Evolutionary conservation across 768 basidiomycete genomes (phyloP).

Genomic region (Panus rudis): DNA sequence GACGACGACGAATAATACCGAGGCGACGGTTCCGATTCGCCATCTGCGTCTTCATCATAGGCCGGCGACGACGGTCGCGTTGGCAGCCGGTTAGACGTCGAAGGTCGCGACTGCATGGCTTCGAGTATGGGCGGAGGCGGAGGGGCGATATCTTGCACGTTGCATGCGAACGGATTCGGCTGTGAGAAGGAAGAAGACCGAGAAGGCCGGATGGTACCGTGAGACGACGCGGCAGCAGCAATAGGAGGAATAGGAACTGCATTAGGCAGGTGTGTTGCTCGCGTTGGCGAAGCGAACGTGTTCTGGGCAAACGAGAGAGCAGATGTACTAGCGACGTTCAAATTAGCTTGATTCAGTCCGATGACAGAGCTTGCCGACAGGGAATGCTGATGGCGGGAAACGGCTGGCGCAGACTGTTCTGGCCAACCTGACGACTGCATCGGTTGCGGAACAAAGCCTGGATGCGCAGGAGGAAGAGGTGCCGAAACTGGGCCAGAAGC

Average conservation of each 20-base stretch:
- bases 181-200: constrained; percentile 28
- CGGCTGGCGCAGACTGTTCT: not conserved
- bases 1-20: constrained; percentile 10
- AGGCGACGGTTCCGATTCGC: constrained; percentile 22
- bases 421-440: not conserved
- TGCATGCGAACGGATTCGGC: constrained; percentile 24
- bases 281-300: constrained; percentile 27
- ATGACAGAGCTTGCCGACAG: constrained; percentile 13
- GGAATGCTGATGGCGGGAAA: constrained; percentile 13
- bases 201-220: constrained; percentile 15
- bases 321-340: constrained; percentile 8
- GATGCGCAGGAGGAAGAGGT: not conserved
- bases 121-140: constrained; percentile 12
- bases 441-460: not conserved
- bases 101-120: constrained; percentile 20
- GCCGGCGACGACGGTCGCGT: constrained; percentile 26
- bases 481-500: constrained; percentile 4
- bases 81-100: constrained; percentile 18
- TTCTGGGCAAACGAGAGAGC: not conserved
- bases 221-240: constrained; percentile 12
- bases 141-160: constrained; percentile 14
- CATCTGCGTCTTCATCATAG: constrained; percentile 26
- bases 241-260: constrained; percentile 10
- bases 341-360: constrained; percentile 8
- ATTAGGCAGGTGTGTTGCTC: constrained; percentile 20